Evolutionary conservation across 306 rosid genomes (phyloP).

Genomic region (Inga laurina): DNA sequence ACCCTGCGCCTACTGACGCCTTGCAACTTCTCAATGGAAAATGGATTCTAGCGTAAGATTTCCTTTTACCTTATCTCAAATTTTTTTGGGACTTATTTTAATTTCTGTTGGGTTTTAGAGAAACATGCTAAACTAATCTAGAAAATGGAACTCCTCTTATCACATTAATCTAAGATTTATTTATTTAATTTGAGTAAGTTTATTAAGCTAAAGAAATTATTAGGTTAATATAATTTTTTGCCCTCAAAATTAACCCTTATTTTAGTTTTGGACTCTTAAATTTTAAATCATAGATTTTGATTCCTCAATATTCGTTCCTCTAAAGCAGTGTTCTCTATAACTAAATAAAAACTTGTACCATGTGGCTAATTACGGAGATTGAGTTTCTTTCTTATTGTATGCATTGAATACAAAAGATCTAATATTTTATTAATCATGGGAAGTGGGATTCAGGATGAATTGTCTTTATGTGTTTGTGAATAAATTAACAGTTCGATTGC

Average conservation of each 20-base stretch:
- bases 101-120: neutral
- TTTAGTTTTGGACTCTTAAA: too few relatives aligned
- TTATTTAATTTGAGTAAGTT: too few relatives aligned
- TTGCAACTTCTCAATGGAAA: constrained; percentile 80
- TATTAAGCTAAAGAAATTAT: too few relatives aligned
- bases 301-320: too few relatives aligned
- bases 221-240: too few relatives aligned
- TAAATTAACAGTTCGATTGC: neutral
- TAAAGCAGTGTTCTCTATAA: too few relatives aligned
- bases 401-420: neutral
- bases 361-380: neutral
- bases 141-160: neutral
- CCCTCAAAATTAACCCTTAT: too few relatives aligned
- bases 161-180: too few relatives aligned
- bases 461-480: neutral
- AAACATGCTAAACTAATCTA: neutral
- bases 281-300: too few relatives aligned
- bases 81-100: neutral
- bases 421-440: neutral
- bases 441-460: neutral
- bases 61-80: neutral
- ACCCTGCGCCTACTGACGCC: constrained; percentile 90
- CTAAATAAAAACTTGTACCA: too few relatives aligned
- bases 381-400: neutral
- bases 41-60: constrained; percentile 87